Base-by-base conservation (phyloP, 2,329 filamentous ascomycete genomes). In the Calonectria naviculata region DNA sequence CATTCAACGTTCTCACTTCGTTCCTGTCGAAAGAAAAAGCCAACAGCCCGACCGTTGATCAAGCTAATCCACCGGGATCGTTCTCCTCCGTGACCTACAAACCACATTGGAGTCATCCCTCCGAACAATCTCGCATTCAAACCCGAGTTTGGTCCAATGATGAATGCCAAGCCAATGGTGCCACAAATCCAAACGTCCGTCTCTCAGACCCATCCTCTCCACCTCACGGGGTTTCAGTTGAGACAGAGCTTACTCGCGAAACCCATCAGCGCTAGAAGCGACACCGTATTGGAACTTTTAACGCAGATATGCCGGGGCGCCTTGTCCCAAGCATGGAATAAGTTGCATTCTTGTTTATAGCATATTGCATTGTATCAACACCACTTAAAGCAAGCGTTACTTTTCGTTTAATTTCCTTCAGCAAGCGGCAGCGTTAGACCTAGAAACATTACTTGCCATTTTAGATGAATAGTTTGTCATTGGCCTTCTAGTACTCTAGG, bases 81-180 rank as follows among this genome's bases (percentile, higher is more conserved):
- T 65, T 78, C 10, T 63, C 74, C 24, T 75, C 76, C 21, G 34
- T 62, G 5, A 49, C 62, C 47, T 49, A 65, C 21, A 64, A 64
- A 31, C 49, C 68, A 26, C 56, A 71, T 13, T 77, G 75, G 76
- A 54, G 62, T 36, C 54, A 66, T 24, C 41, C 56, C 5, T 38
- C 67, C 3, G 68, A 71, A 24, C 68, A 71, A 10, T 68, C 74
- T 21, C 65, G 68, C 28, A 68, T 79, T 36, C 73, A 78, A 46
- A 78, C 81, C 44, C 68, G 71, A 34, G 78, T 82, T 38, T 81
- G 80, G 81, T 79, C 77, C 21, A 75, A 76, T 17, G 74, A 77
- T 17, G 67, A 75, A 15, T 62, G n/a, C 3, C 24, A 44, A 28
- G 38, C 65, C 31, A 66, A 67, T 4, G 61, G 62, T 5, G 26